Evolutionary conservation across 192 early-diverging fungal species (phyloP), one percentile per base, ranked within the genome.

Genomic region (Spinellus fusiger): DNA sequence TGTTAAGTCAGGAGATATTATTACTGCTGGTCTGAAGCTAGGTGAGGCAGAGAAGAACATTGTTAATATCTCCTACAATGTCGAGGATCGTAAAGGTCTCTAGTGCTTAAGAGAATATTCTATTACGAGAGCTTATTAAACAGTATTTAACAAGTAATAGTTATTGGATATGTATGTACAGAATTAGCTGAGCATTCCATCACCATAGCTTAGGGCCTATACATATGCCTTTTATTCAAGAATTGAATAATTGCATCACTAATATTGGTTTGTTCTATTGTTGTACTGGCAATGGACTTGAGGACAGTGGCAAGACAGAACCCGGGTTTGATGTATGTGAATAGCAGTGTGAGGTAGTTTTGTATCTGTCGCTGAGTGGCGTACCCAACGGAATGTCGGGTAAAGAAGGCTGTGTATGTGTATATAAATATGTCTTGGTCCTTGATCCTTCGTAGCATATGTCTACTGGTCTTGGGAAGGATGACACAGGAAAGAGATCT

Each of bases 1-100:
- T 3, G 84, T 98, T 49, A 28, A 59, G 22, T 68, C 86, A n/a
- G 93, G 93, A n/a, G 82, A 95, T 58, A 78, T 76, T 27, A 73
- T 98, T 20, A 85, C 79, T 44, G 90, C 84, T 23, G 90, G 89
- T 2, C 47, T 71, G 59, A 59, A 56, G 27, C 56, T 54, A 23
- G 56, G 27, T 9, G 13, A 31, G 28, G 62, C 52, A 23, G 38
- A 38, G 1, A 56, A 49, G n/a, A 56, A 63, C 38, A 28, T 65
- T 49, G 47, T 71, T 18, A 55, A 33, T 16, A 13, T 71, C 5
- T 61, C 56, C 9, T 65, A 56, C 31, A 27, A 71, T 40, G 69
- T 71, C 13, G 63, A 38, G 20, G 62, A 71, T 28, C 63, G 69
- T 34, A 23, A 49, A 13, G 59, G 59, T 26, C 25, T 49, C 22